Base-by-base conservation (phyloP, 163 green algal species). In the Coccomyxa subellipsoidea region DNA sequence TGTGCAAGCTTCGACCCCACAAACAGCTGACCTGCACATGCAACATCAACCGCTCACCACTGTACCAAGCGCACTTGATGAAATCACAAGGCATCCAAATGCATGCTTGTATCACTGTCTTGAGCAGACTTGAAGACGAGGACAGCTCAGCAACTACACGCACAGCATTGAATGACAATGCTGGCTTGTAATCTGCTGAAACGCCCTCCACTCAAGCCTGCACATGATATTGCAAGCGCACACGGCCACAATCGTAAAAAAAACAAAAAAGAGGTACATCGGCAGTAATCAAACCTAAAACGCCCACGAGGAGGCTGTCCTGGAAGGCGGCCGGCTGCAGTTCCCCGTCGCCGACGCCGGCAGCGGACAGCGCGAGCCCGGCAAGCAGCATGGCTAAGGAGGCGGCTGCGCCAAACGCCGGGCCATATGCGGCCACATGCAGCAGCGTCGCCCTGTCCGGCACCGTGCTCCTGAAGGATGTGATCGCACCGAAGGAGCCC, bases 401-500 rank as follows among this genome's bases (percentile, higher is more conserved):
- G 25, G 85, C 89, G 3, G 85, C 84, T 4, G 78, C 77, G 23
- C 93, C 92, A 34, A 81, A 78, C 15, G 90, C 73, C 0, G 93
- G 93, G 4, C 93, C 93, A 29, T 86, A 84, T 2, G 87, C 84
- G 15, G 93, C 80, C 15, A 96, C 76, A 27, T 92, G 84, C 36
- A 93, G 81, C 77, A 95, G 87, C 36, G 86, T 80, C 21, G 84
- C 71, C n/a, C 88, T 86, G 85, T 90, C 86, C 47, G 86, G 88
- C 32, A 94, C 69, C 31, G 78, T 80, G 34, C 78, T 82, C 77
- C 89, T 92, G 85, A 97, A 90, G 69, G 93, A 87, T 1, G 92
- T 97, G 83, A 97, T 93, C 77, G 89, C 88, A 12, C 94, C 94
- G 84, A 97, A 96, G 81, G 80, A 90, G 38, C 93, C 93, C 53